Evolutionary conservation across 2,329 filamentous ascomycete species (phyloP), one percentile per base, ranked within the genome.

Genomic region (Xylaria sp.): DNA sequence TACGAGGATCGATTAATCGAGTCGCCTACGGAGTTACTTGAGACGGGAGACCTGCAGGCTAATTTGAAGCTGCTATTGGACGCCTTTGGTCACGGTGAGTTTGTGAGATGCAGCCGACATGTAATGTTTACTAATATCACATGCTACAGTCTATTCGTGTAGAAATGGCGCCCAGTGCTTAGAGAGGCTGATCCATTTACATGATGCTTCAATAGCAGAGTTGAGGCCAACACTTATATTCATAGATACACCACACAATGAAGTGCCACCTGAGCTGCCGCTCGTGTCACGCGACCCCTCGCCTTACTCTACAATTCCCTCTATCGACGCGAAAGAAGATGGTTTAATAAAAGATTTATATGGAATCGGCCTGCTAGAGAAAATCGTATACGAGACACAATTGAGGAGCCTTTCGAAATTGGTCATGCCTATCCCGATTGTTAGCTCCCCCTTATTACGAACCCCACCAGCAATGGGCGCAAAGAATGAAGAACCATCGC

Each of bases 321-420:
- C 76, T 9, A 72, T 77, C 61, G 79, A 81, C 9, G 71, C 77
- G 54, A 81, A 82, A 38, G 83, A 84, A 13, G 80, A 83, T 69
- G 80, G 79, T 0, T 78, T 81, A 0, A 80, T 83, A 17, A 59
- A 84, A 63, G 85, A 88, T 51, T 76, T 87, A 1, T 89, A 89
- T 72, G 87, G 87, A 10, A 75, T 89, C 58, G 81, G 81, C 62
- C 77, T 89, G 56, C 75, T 89, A 61, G 85, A 88, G 69, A 84
- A 85, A 66, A 84, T 89, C 51, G 84, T 88, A 36, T 87, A 86
- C 26, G 87, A 89, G 72, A 85, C 86, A 4, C 86, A 87, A 68
- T 76, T 88, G 44, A 83, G 86, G 65, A 87, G 83, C 72, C 80
- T 88, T 58, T 84, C 86, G 17, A 88, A 85, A 73, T 81, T 89